Base-by-base conservation (phyloP, 352 stramenopile genomes). In the Peronosclerospora sorghi region DNA sequence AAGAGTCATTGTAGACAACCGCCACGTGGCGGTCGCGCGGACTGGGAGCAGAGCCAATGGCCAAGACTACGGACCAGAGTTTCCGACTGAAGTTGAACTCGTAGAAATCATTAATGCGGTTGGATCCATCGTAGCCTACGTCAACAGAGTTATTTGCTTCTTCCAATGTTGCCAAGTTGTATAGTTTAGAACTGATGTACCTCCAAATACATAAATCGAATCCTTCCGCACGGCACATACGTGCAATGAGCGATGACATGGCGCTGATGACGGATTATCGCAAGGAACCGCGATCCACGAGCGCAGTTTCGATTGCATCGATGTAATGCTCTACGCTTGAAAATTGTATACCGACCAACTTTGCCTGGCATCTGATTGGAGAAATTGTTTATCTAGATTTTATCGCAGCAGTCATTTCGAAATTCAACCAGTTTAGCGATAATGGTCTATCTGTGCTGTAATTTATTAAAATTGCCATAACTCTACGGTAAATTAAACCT, bases 71-170 rank as follows among this genome's bases (percentile, higher is more conserved):
- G 1, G 74, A 69, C 79, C 79, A 92, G 21, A 76, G 48, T 38
- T 84, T 85, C 48, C 73, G 74, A 43, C 72, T 82, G 46, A 96
- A 94, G 57, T 84, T 86, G 71, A 95, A 97, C 45, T 87, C 69
- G 54, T 94, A 95, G 53, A 96, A 96, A 62, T 97, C 90, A 59
- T 97, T 96, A 35, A 96, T 77, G 35, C 90, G 80, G 54, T 88
- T 90, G 8, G 69, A 83, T 1, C 90, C 90, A 54, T 96, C 90
- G 64, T 97, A 97, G 30, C 90, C 86, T 84, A 35, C 12, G 21
- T 23, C 35, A 27, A 40, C 14, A 18, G 5, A 27, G 13, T n/a
- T 19, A n/a, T n/a, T n/a, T n/a, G n/a, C n/a, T 34, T 12, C 2
- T 34, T 15, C 8, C n/a, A 15, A 13, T 20, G 6, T 30, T 18